phyloP scores from a whole-genome alignment of 2,329 filamentous ascomycete genomes.

The Hypoxylon sp. region DNA sequence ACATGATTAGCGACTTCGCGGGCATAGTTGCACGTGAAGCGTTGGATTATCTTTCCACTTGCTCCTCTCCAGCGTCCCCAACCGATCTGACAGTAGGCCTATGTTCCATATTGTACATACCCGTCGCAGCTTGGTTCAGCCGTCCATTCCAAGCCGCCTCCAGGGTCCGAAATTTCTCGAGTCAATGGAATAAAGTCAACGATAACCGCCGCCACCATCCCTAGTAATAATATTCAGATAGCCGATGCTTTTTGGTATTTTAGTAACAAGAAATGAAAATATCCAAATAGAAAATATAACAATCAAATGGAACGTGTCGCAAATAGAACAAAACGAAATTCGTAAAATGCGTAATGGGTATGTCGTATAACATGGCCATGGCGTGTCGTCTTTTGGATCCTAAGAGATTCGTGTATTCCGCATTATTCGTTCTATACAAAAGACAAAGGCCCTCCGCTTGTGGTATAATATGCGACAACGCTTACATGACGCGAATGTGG shows the following conservation, averaged over 20 bases:
- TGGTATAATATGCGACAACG: conserved; percentile 45
- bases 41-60: conserved; percentile 11
- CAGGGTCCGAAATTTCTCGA: conserved; percentile 16
- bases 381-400: conserved; percentile 41
- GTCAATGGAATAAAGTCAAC: conserved; percentile 22
- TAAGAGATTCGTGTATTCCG: conserved; percentile 45
- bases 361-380: conserved; percentile 42
- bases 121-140: conserved; percentile 20
- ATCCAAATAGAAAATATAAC: conserved; percentile 31
- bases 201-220: conserved; percentile 9
- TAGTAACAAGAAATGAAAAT: conserved; percentile 32
- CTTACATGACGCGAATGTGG: conserved; percentile 37
- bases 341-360: conserved; percentile 41
- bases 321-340: conserved; percentile 34
- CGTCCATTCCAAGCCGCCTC: conserved; percentile 7
- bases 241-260: conserved; percentile 41
- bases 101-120: conserved; percentile 41
- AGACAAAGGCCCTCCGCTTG: conserved; percentile 41
- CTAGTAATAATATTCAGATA: conserved; percentile 30
- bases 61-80: conserved; percentile 18
- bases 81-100: conserved; percentile 21
- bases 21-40: conserved; percentile 34
- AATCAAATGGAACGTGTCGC: conserved; percentile 26
- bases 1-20: conserved; percentile 42
- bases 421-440: conserved; percentile 47